Evolutionary conservation across 441 rosid species (phyloP).

Genomic region (Adansonia gregorii): DNA sequence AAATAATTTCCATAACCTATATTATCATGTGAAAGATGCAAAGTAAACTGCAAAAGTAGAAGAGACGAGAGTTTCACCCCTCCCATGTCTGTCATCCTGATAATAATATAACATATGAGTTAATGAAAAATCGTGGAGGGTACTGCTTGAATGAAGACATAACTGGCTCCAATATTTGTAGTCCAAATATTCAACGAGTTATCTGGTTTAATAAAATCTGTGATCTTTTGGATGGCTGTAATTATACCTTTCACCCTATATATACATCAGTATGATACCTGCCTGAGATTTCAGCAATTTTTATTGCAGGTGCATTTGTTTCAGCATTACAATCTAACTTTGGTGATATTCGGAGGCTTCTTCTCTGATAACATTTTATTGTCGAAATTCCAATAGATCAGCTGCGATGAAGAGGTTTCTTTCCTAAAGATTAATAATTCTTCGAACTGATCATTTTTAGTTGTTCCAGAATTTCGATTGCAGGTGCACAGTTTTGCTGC

Average conservation of each 20-base stretch:
- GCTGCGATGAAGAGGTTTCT: constrained; percentile 15
- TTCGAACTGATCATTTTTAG: constrained; percentile 2
- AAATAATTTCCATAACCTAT: background rate
- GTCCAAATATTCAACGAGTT: background rate
- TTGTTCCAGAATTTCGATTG: constrained; percentile 8
- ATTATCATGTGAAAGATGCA: background rate
- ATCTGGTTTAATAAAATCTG: background rate
- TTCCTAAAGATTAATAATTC: constrained; percentile 22
- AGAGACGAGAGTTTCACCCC: background rate
- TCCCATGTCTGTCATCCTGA: background rate
- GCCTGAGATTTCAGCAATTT: constrained; percentile 13
- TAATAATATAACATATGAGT: background rate
- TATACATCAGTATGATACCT: background rate
- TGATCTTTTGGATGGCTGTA: background rate
- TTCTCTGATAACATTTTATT: constrained; percentile 50
- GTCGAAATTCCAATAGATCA: constrained; percentile 16
- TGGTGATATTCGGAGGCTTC: constrained; percentile 78
- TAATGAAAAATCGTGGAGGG: background rate
- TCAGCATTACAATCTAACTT: constrained; percentile 74
- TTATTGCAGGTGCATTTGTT: constrained; percentile 77
- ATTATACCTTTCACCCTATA: background rate
- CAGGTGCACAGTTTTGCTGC: constrained; percentile 26
- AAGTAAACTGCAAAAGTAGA: background rate
- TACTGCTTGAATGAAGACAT: background rate
- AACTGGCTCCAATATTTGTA: background rate